These are phyloP conservation scores for Meripilus lineatus DNA, from an alignment of 1,284 basidiomycete genomes.

Conservation along the genomic window DNA sequence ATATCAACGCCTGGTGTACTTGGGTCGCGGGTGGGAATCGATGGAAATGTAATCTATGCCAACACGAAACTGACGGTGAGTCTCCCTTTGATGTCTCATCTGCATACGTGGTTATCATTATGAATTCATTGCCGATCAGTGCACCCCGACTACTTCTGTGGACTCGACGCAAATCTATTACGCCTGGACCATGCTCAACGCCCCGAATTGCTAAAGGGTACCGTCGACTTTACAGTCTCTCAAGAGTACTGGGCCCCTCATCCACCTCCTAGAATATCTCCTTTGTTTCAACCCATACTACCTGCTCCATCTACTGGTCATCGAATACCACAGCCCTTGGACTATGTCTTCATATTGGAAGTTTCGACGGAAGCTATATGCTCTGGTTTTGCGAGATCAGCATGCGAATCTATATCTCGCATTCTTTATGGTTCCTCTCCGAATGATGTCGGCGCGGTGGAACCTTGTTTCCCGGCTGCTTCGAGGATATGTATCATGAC, in stretches of 20 bases:
- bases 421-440: conserved; percentile 80
- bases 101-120: conserved; percentile 1
- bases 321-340: conserved; percentile 65
- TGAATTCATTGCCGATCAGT: conserved; percentile 40
- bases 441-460: conserved; percentile 36
- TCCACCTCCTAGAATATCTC: conserved; percentile 46
- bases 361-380: conserved; percentile 71
- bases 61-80: conserved; percentile 76
- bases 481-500: conserved; percentile 78
- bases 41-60: conserved; percentile 95
- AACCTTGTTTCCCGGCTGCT: conserved; percentile 48
- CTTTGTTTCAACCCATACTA: conserved; percentile 47
- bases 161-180: conserved; percentile 76
- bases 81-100: conserved; percentile 4
- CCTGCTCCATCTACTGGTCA: conserved; percentile 33
- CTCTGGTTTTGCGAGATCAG: conserved; percentile 71
- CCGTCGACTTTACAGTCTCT: conserved; percentile 87
- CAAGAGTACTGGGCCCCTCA: conserved; percentile 87
- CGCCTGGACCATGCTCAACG: conserved; percentile 82
- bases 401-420: conserved; percentile 63
- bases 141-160: conserved; percentile 79
- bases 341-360: conserved; percentile 88
- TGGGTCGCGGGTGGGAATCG: conserved; percentile 83
- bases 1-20: conserved; percentile 93
- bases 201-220: conserved; percentile 88